These are phyloP conservation scores for Cornus kousa DNA, from an alignment of 148 eudicot species.

Conservation along the genomic window DNA sequence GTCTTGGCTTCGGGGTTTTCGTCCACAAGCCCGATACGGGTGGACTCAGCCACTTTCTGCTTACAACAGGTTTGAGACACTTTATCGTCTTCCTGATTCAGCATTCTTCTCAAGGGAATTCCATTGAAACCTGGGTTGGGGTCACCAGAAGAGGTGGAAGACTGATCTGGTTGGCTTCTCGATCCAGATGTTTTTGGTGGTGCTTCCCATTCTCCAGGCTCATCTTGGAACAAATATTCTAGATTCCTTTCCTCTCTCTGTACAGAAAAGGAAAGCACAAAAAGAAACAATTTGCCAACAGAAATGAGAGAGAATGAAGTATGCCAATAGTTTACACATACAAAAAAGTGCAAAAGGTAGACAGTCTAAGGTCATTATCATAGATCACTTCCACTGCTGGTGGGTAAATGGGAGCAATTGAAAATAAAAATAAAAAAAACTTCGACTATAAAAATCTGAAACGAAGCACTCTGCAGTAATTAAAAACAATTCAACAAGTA, in stretches of 20 bases:
- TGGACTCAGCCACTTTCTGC: background rate
- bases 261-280: too few species aligned
- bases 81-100: background rate
- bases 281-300: background rate
- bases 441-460: background rate
- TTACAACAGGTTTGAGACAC: background rate
- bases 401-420: background rate
- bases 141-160: background rate
- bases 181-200: slow-evolving; percentile 1
- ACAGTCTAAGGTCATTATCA: background rate
- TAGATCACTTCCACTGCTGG: background rate
- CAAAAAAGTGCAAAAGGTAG: background rate
- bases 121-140: background rate
- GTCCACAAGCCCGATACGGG: background rate
- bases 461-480: background rate
- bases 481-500: too few species aligned
- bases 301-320: background rate
- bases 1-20: background rate
- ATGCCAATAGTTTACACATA: background rate
- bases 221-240: background rate
- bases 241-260: background rate
- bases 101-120: background rate
- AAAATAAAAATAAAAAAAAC: background rate
- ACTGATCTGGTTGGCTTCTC: slow-evolving; percentile 7
- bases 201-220: slow-evolving; percentile 8